phyloP scores from a whole-genome alignment of 1,284 basidiomycete species.

The Meripilus lineatus region DNA sequence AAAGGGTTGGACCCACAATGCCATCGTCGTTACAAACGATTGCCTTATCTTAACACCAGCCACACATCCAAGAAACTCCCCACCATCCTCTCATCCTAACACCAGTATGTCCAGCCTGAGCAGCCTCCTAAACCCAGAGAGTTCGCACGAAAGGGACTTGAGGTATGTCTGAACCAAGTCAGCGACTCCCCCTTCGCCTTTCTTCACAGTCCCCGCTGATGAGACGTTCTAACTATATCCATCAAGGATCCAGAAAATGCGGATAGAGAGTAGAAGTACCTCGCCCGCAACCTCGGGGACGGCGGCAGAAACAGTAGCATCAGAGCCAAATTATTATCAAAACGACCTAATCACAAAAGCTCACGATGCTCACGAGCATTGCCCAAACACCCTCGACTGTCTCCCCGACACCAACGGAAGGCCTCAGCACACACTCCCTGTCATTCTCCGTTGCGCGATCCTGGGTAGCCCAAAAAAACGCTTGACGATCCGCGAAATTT shows the following conservation, averaged over 20 bases:
- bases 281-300: conserved; percentile 16
- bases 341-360: conserved; percentile 22
- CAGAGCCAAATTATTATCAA: conserved; percentile 19
- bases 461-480: conserved; percentile 67
- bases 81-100: conserved; percentile 9
- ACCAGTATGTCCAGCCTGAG: conserved; percentile 29
- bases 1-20: conserved; percentile 32
- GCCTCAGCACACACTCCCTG: conserved; percentile 75
- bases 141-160: conserved; percentile 18
- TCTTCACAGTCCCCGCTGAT: conserved; percentile 2
- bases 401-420: conserved; percentile 71
- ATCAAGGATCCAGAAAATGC: conserved; percentile 11
- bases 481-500: conserved; percentile 78
- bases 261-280: conserved; percentile 13
- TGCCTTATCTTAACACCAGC: conserved; percentile 24
- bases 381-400: conserved; percentile 70
- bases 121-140: conserved; percentile 32
- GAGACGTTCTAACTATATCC: neutral
- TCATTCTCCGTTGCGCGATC: conserved; percentile 77
- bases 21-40: conserved; percentile 27
- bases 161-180: conserved; percentile 19
- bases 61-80: conserved; percentile 13
- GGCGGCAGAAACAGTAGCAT: conserved; percentile 8
- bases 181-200: conserved; percentile 9
- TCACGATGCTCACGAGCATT: conserved; percentile 55